These are phyloP conservation scores for Phellopilus nigrolimitatus DNA, from an alignment of 1,284 basidiomycete genomes.

Conservation along the genomic window DNA sequence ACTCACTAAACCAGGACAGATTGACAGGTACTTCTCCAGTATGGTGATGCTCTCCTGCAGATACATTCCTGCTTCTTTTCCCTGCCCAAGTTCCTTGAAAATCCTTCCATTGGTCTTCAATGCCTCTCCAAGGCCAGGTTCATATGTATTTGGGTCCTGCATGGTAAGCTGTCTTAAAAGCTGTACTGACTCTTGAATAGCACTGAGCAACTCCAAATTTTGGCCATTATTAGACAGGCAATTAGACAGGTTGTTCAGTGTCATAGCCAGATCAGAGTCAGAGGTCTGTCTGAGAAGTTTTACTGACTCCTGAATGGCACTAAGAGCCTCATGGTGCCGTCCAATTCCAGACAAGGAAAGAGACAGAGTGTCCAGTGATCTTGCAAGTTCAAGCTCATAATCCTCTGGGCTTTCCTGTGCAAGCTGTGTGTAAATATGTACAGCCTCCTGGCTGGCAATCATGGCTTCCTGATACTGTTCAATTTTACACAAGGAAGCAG, in stretches of 20 bases:
- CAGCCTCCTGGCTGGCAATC: neutral
- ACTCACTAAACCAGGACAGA: neutral
- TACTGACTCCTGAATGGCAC: neutral
- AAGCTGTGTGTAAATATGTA: slow-evolving; percentile 1
- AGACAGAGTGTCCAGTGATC: neutral
- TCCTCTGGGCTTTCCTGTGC: neutral
- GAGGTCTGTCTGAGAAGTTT: neutral
- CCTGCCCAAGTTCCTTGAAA: neutral
- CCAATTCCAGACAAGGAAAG: neutral
- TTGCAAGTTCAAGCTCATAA: neutral
- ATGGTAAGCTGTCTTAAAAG: neutral
- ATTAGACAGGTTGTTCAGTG: neutral
- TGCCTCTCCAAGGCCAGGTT: neutral
- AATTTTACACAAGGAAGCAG: neutral
- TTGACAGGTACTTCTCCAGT: neutral
- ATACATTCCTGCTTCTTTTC: neutral
- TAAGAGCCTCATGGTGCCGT: neutral
- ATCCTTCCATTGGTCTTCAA: neutral
- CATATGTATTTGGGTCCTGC: neutral
- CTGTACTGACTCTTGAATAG: neutral
- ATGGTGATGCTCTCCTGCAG: neutral
- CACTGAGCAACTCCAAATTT: neutral
- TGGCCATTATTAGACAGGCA: neutral
- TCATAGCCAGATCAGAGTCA: neutral
- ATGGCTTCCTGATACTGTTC: neutral